Evolutionary conservation across 1,284 basidiomycete genomes (phyloP), one percentile per base, ranked within the genome.

Genomic region (Apiotrichum veenhuisii): DNA sequence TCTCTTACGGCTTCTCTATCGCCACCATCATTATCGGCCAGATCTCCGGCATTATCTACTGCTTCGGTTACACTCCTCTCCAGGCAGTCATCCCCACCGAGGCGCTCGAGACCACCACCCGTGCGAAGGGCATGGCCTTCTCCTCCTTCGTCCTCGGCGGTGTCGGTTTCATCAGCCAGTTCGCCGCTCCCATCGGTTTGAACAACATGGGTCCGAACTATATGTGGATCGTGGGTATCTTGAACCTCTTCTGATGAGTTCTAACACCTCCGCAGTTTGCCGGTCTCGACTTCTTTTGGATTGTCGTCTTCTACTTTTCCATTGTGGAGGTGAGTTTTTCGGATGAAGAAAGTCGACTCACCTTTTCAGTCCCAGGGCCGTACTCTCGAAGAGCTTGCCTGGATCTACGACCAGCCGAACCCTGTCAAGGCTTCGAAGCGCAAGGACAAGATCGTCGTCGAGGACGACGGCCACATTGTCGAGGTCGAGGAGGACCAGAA

Each of bases 21-120:
- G 53, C 50, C 22, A 52, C 55, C 5, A 49, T 60, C 22, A 52
- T 52, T 18, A 68, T 64, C 5, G 78, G 67, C 63, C 76, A 83
- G 75, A 41, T 71, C 37, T 68, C 67, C 65, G 65, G 66, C 63
- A 57, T 55, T 34, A 15, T 49, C 8, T 57, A 45, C 50, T 59
- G 50, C 1, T 52, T 54, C 42, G 56, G 52, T 54, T 59, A 59
- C 55, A 62, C 61, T 2, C 61, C 62, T 89, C 67, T 60, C 51
- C 65, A 38, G 65, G 58, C 63, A 10, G 89, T 97, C n/a, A 91
- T 87, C 72, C 92, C 93, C 3, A 92, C 91, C 11, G 93, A 97
- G 79, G 95, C 93, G 0, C 82, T 94, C 40, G 79, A 89, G 15
- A 93, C 91, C 0, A 84, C 88, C 69, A 94, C 95, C 91, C 96